Percentiles rank a stretch among this genome's conserved stretches.
Evolutionary conservation across 148 eudicot species (phyloP).

Genomic region (Rhododendron vialii): DNA sequence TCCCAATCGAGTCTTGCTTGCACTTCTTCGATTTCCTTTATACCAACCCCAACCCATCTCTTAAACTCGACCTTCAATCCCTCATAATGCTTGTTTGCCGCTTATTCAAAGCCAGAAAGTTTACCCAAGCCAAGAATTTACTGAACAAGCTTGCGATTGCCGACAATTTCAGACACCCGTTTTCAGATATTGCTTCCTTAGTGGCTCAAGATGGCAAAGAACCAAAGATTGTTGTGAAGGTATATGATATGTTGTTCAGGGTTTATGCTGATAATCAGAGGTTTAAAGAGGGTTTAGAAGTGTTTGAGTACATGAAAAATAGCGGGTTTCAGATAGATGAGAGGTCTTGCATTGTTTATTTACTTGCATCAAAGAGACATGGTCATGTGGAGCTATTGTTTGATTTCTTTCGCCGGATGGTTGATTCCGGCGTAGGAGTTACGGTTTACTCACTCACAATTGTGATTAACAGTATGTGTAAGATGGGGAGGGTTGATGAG

Average conservation of each 20-base stretch:
- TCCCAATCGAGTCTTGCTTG: constrained; percentile 48
- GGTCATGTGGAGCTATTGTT: constrained; percentile 32
- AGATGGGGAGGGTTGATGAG: constrained; percentile 45
- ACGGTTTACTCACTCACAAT: constrained; percentile 69
- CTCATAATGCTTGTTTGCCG: constrained; percentile 51
- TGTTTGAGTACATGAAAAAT: constrained; percentile 58
- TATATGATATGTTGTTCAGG: constrained; percentile 76
- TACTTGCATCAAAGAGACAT: constrained; percentile 55
- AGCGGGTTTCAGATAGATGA: constrained; percentile 58
- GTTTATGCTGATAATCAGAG: constrained; percentile 53
- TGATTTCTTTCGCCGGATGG: constrained; percentile 57
- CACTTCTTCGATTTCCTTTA: constrained; percentile 50
- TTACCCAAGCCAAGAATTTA: constrained; percentile 46
- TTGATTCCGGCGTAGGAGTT: constrained; percentile 48
- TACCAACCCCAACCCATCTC: constrained; percentile 23
- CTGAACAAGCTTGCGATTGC: constrained; percentile 31
- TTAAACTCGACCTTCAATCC: constrained; percentile 40
- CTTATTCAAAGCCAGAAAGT: constrained; percentile 41
- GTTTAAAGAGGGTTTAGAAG: constrained; percentile 57
- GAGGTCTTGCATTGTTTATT: constrained; percentile 76
- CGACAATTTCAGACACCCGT: constrained; percentile 36
- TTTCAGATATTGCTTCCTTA: constrained; percentile 36
- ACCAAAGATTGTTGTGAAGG: constrained; percentile 21
- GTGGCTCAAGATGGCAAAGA: constrained; percentile 32
- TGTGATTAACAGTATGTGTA: constrained; percentile 61